A percentile compares a stretch with the other conserved stretches of the same genome.
Evolutionary conservation across 441 rosid genomes (phyloP).

Genomic region (Erysimum cheiri): DNA sequence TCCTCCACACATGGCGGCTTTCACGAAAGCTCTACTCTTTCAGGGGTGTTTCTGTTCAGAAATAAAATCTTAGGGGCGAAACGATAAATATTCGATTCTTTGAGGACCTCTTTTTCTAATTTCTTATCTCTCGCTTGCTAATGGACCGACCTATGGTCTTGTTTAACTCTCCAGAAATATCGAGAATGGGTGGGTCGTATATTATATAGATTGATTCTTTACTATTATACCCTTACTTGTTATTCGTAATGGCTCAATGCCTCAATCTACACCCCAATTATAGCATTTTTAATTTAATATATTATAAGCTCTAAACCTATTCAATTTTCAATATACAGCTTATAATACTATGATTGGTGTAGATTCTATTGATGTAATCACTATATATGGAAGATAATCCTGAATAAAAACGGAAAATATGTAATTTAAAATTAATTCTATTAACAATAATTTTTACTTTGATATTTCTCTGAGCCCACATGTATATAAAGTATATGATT

Average conservation of each 20-base stretch:
- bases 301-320: no score
- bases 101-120: background rate
- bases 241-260: background rate
- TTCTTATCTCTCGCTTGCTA: background rate
- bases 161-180: background rate
- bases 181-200: conserved; percentile 21
- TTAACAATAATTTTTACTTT: background rate
- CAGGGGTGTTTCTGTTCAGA: conserved; percentile 31
- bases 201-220: conserved; percentile 14
- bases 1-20: conserved; percentile 93
- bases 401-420: background rate
- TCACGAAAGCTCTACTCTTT: background rate
- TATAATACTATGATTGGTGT: background rate
- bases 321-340: no score
- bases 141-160: no score
- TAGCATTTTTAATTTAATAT: no score
- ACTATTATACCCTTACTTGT: conserved; percentile 37
- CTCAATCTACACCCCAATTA: no score
- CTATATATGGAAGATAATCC: conserved; percentile 10
- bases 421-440: background rate
- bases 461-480: background rate
- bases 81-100: conserved; percentile 1
- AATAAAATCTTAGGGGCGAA: conserved; percentile 28
- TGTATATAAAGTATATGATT: background rate
- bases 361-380: background rate